A percentile compares a stretch with the other conserved stretches of the same genome.
Conservation (phyloP, 2,329 filamentous ascomycete genomes). For the Zasmidium cellare region DNA sequence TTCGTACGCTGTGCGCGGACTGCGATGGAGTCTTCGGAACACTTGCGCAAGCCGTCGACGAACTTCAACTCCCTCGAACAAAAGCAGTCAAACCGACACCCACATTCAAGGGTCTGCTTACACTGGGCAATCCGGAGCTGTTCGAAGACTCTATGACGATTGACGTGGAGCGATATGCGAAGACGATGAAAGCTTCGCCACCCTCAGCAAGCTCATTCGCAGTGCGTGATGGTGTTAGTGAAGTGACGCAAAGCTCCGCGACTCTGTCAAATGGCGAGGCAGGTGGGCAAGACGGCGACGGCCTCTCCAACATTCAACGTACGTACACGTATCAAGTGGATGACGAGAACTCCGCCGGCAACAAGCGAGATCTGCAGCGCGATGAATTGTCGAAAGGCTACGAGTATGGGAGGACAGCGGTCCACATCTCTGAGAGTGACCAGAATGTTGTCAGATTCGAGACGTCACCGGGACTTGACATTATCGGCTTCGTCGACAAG, state of each 20-base stretch:
- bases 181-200: conserved; percentile 74
- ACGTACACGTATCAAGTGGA: conserved; percentile 79
- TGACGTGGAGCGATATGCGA: conserved; percentile 86
- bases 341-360: conserved; percentile 71
- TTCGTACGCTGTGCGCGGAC: conserved; percentile 65
- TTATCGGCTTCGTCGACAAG: conserved; percentile 82
- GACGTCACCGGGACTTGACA: conserved; percentile 71
- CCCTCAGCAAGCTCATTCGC: conserved; percentile 78
- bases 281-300: conserved; percentile 31
- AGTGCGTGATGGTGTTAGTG: conserved; percentile 48
- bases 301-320: conserved; percentile 70
- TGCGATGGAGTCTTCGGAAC: conserved; percentile 80
- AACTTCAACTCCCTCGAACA: conserved; percentile 73
- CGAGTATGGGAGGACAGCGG: conserved; percentile 87
- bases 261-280: conserved; percentile 42
- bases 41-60: conserved; percentile 78
- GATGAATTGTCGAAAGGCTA: conserved; percentile 91
- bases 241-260: conserved; percentile 56
- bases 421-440: conserved; percentile 84
- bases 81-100: conserved; percentile 75
- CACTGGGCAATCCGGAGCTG: conserved; percentile 72
- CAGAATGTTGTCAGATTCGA: conserved; percentile 86
- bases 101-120: conserved; percentile 76
- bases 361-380: conserved; percentile 76
- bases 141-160: conserved; percentile 78